phyloP scores from a whole-genome alignment of 768 basidiomycete genomes.

The Amanita inopinata region DNA sequence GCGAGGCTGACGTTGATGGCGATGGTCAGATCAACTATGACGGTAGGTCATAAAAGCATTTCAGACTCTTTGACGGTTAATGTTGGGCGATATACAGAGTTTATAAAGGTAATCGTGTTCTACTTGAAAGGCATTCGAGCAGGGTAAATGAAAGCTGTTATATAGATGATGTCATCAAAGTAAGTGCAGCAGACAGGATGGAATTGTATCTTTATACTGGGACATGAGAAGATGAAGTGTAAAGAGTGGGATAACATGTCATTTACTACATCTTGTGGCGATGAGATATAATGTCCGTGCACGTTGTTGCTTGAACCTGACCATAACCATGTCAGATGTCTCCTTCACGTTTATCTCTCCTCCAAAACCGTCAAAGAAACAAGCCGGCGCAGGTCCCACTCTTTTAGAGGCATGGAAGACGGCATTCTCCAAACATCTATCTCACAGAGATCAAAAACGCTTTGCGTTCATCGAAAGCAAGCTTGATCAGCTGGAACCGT shows the following conservation, averaged over 20 bases:
- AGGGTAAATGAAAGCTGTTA: too few relatives aligned
- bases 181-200: neutral
- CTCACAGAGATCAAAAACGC: neutral
- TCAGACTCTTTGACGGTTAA: neutral
- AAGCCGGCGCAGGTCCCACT: neutral
- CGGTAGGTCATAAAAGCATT: slow-evolving; percentile 30
- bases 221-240: too few relatives aligned
- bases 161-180: too few relatives aligned
- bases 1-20: slow-evolving; percentile 36
- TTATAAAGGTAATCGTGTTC: slow-evolving; percentile 23
- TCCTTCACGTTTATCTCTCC: neutral
- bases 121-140: too few relatives aligned
- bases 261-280: too few relatives aligned
- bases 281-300: too few relatives aligned
- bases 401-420: neutral
- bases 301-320: too few relatives aligned
- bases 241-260: too few relatives aligned
- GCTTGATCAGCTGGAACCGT: neutral
- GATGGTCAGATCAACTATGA: slow-evolving; percentile 74
- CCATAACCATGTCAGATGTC: neutral
- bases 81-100: slow-evolving; percentile 19
- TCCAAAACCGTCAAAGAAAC: neutral
- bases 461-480: neutral
- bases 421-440: neutral
- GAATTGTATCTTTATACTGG: neutral